phyloP scores from a whole-genome alignment of 352 stramenopile genomes.

The Phytophthora ramorum region DNA sequence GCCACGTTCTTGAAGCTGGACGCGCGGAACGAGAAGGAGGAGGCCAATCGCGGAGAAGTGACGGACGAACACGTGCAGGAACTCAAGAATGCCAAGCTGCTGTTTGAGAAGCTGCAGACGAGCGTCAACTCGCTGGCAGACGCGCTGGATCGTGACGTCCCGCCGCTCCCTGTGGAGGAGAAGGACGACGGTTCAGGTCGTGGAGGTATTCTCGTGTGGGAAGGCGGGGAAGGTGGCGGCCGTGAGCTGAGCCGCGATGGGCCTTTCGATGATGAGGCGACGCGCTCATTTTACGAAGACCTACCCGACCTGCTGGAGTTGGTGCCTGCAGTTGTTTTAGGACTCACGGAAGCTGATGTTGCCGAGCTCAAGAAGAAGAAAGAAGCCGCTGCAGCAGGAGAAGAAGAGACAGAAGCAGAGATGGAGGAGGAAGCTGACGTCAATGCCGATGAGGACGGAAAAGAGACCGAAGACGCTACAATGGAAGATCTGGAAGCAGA shows the following conservation, averaged over 20 bases:
- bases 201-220: slow-evolving; percentile 68
- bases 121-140: slow-evolving; percentile 85
- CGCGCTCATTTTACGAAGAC: slow-evolving; percentile 97
- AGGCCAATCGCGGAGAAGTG: slow-evolving; percentile 83
- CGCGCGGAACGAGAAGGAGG: slow-evolving; percentile 93
- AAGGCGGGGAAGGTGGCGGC: slow-evolving; percentile 70
- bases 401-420: slow-evolving; percentile 53
- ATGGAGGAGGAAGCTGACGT: slow-evolving; percentile 46
- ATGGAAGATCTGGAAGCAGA: slow-evolving; percentile 30
- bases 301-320: slow-evolving; percentile 95
- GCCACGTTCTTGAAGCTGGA: slow-evolving; percentile 91
- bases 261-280: slow-evolving; percentile 97
- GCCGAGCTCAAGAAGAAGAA: slow-evolving; percentile 89
- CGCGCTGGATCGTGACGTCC: slow-evolving; percentile 79
- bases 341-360: slow-evolving; percentile 89
- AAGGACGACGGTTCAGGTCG: slow-evolving; percentile 61
- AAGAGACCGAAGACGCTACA: slow-evolving; percentile 31
- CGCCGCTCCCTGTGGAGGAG: slow-evolving; percentile 63
- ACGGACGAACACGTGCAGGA: slow-evolving; percentile 78
- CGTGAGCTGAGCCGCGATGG: slow-evolving; percentile 78
- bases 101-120: slow-evolving; percentile 89
- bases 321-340: slow-evolving; percentile 94
- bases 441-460: slow-evolving; percentile 46
- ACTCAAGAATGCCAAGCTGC: slow-evolving; percentile 71
- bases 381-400: slow-evolving; percentile 43